Evolutionary conservation across 345 rosid genomes (phyloP).

Genomic region (Trapa incisa): DNA sequence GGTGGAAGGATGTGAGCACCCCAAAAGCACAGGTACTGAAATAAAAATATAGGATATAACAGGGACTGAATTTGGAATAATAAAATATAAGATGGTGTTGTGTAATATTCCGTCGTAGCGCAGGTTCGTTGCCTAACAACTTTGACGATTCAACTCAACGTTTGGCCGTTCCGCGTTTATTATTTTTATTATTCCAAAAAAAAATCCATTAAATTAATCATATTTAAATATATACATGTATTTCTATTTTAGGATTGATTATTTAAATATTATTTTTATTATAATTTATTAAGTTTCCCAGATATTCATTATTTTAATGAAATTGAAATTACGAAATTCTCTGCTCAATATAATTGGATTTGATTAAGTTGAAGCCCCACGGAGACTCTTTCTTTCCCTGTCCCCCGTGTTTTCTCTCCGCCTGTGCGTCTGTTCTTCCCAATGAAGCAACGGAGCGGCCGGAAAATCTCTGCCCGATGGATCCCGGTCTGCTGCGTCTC

Average conservation of each 20-base stretch:
- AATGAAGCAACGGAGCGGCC: slow-evolving; percentile 53
- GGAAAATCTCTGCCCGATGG: slow-evolving; percentile 52
- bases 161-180: not conserved
- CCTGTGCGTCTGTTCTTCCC: not conserved
- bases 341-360: slow-evolving; percentile 4
- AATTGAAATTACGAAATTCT: slow-evolving; percentile 4
- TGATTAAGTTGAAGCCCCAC: not conserved
- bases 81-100: not conserved
- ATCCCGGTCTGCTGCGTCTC: slow-evolving; percentile 59
- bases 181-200: too few relatives aligned
- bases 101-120: not conserved
- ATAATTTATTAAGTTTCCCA: not conserved
- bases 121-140: slow-evolving; percentile 1
- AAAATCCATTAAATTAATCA: too few relatives aligned
- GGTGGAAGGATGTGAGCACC: not conserved
- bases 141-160: not conserved
- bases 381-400: slow-evolving; percentile 1
- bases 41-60: not conserved
- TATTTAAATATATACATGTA: too few relatives aligned
- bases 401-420: slow-evolving; percentile 1
- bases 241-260: too few relatives aligned
- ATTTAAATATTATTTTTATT: too few relatives aligned
- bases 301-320: not conserved
- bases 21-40: not conserved
- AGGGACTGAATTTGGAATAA: not conserved